Evolutionary conservation across 208 protist genomes (phyloP), one percentile per base, ranked within the genome.

Genomic region (Acanthamoeba sp.): DNA sequence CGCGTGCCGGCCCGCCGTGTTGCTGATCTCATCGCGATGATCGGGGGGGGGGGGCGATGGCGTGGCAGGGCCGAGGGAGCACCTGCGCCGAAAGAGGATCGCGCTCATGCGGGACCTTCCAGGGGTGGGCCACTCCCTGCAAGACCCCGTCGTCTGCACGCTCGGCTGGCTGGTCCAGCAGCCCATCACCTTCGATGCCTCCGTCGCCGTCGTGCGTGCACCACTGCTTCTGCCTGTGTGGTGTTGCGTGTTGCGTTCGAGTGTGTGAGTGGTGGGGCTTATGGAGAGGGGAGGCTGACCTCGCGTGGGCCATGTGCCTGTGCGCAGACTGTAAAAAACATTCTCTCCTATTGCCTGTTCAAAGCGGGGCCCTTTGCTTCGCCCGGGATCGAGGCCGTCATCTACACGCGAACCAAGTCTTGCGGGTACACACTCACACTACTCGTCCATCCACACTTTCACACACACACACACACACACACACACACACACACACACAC

Each of bases 61-160:
- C 55, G 16, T 62, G 20, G 84, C 42, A 91, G 85, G 85, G 24
- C 85, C 85, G 20, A 71, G 34, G 85, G 85, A 91, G 42, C 76
- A 85, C 45, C 36, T 85, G 76, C 42, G 45, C 22, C 42, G 45
- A 27, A 85, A 85, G 45, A 10, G 76, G 5, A 57, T 85, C 34
- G 38, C 76, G 5, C 76, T 85, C 50, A 71, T 76, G 36, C 85
- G 42, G 32, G 52, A 73, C n/a, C 42, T 91, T 12, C 76, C 76
- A 1, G 76, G 38, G 45, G 42, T 85, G 9, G 76, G 76, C 9
- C 38, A 85, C 14, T 27, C 9, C 1, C 14, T 76, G 52, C 50
- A 91, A 24, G 85, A 91, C 55, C 85, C 32, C 12, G 38, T 91
- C 29, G 32, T 91, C 34, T 66, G 52, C 36, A 73, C 40, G 9